phyloP scores from a whole-genome alignment of 192 early-diverging fungal species.

The Coemansia sp. region DNA sequence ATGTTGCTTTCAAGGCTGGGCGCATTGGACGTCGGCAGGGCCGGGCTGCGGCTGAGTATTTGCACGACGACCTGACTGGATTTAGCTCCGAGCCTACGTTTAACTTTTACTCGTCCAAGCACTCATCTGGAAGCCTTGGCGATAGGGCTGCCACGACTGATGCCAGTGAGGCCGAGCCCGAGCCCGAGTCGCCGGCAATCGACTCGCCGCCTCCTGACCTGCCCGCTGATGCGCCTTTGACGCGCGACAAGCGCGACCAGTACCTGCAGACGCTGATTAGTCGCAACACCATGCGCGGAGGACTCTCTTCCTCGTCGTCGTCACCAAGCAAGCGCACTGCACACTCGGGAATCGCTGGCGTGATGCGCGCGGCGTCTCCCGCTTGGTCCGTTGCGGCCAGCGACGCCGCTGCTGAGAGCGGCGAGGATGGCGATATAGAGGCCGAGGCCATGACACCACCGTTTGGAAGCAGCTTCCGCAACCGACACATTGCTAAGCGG shows the following conservation, averaged over 20 bases:
- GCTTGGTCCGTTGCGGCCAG: not conserved
- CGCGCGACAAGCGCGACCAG: constrained; percentile 50
- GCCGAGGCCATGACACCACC: not conserved
- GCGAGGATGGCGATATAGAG: constrained; percentile 21
- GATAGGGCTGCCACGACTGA: not conserved
- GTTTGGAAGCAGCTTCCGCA: not conserved
- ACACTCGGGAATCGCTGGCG: constrained; percentile 19
- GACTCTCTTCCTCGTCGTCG: not conserved
- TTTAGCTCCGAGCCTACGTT: constrained; percentile 4
- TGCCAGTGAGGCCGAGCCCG: constrained; percentile 11
- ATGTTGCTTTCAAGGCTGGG: constrained; percentile 3
- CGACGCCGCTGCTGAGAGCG: constrained; percentile 4
- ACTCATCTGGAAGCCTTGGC: constrained; percentile 1
- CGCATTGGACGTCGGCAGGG: constrained; percentile 44
- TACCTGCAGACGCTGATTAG: constrained; percentile 48
- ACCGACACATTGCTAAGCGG: constrained; percentile 34
- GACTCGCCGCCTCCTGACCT: not conserved
- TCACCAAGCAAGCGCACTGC: constrained; percentile 27
- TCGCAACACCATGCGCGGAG: constrained; percentile 41
- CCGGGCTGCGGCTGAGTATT: constrained; percentile 27
- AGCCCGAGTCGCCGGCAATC: constrained; percentile 5
- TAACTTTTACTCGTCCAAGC: constrained; percentile 8
- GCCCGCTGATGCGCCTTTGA: constrained; percentile 35
- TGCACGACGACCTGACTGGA: constrained; percentile 18
- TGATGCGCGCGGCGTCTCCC: constrained; percentile 32